Evolutionary conservation across 805 yeast genomes (phyloP), one percentile per base, ranked within the genome.

Genomic region (Kluyveromyces wickerhamii): DNA sequence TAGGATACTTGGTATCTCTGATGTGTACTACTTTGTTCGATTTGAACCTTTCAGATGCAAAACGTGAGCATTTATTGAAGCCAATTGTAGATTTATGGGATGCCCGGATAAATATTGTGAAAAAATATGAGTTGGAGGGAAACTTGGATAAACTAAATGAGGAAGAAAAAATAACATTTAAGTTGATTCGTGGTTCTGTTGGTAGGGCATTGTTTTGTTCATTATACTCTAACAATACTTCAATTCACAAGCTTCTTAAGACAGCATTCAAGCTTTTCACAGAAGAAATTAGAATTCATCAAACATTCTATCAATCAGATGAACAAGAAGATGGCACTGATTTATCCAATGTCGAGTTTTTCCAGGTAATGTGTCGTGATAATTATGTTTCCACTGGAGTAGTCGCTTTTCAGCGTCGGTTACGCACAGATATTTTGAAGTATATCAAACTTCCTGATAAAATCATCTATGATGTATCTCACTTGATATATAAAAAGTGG

Each of bases 361-460:
- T 67, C 27, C 42, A 45, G 7, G 62, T 65, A 3, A 60, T 83
- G 29, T 57, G 71, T 3, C 56, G 70, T 5, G 87, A 79, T 41
- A 71, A 66, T 15, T 59, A 62, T 15, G 70, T 77, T 2, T 71
- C 79, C 26, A 75, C 83, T 1, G 88, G 92, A 19, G 67, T 77
- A 14, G 77, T 79, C 19, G 87, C 94, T 0, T 65, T 81, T 22
- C 87, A 82, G 48, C 80, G 81, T 50, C 71, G 75, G 39, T 57
- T 81, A 34, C 66, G 82, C 50, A 69, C 60, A 27, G 62, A 57
- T 33, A 45, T 66, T 13, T 42, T 47, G 34, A 52, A 43, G 35
- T 31, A 40, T 37, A 38, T 51, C 15, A 47, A 34, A 18, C 39
- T 29, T 26, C 59, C 56, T 4, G 52, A 55, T 21, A 39, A 47